These are phyloP conservation scores for Fusarium coicis DNA, from an alignment of 2,329 filamentous ascomycete genomes.

Conservation along the genomic window DNA sequence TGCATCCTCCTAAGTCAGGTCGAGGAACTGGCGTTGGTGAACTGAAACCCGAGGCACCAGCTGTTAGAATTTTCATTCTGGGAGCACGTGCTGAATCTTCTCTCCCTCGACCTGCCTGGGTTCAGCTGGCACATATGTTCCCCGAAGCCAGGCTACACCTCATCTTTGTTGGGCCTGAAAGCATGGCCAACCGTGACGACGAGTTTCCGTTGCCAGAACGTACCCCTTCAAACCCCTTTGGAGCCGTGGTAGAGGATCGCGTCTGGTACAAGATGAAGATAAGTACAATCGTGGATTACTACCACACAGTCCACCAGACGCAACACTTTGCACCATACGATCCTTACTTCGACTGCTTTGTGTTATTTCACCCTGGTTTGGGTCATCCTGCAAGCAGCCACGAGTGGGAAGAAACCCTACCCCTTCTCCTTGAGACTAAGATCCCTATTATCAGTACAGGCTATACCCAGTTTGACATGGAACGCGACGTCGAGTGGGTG, in stretches of 20 bases:
- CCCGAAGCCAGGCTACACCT: constrained; percentile 91
- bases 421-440: constrained; percentile 92
- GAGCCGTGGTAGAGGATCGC: constrained; percentile 92
- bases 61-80: constrained; percentile 91
- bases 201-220: constrained; percentile 92
- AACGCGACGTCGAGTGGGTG: constrained; percentile 91
- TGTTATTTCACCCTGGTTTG: constrained; percentile 95
- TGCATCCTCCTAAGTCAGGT: constrained; percentile 87
- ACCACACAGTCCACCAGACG: constrained; percentile 93
- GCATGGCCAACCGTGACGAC: constrained; percentile 91
- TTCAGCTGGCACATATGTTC: constrained; percentile 94
- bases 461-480: constrained; percentile 95
- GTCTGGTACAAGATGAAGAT: constrained; percentile 93
- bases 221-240: constrained; percentile 88
- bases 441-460: constrained; percentile 94
- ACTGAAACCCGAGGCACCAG: constrained; percentile 84
- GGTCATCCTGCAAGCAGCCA: constrained; percentile 93
- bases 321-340: constrained; percentile 94
- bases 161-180: constrained; percentile 94
- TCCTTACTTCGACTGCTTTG: constrained; percentile 97
- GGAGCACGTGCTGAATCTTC: constrained; percentile 98
- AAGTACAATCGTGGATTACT: constrained; percentile 97
- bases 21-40: constrained; percentile 80
- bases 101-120: constrained; percentile 91
- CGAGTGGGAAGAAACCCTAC: constrained; percentile 93